Evolutionary conservation across 1,284 basidiomycete species (phyloP), one percentile per base, ranked within the genome.

Genomic region (Cutaneotrichosporon sp.): DNA sequence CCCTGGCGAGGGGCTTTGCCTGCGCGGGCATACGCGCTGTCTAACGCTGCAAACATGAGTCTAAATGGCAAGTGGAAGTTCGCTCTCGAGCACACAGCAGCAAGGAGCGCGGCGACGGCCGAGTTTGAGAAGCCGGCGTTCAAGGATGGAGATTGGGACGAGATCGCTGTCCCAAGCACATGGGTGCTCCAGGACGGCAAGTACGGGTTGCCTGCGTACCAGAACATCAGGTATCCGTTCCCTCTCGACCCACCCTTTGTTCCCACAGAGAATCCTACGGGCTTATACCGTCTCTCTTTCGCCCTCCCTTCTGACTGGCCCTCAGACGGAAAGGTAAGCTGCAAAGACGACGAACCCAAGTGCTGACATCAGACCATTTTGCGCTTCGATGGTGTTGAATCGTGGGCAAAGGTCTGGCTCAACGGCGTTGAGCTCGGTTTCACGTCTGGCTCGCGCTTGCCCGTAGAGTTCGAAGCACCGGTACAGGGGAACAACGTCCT

Each of bases 361-460:
- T 26, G 34, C 46, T 49, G 22, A 41, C 7, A 10, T 6, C 32
- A 56, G 56, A 43, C 45, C 1, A 19, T 63, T 3, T 26, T 63
- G 9, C 60, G 60, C n/a, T 63, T 61, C 22, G 62, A 63, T 38
- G 62, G 62, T 10, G 35, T 61, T 39, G 62, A 63, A 46, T 60
- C 57, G 19, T 63, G 60, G 60, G 31, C 20, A 25, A 63, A 63
- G 49, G 50, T 61, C 6, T 63, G 60, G 60, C 27, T 63, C 25
- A 63, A 63, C 42, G 62, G 62, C 14, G 16, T 2, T 9, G 49
- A 52, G 41, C 32, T 63, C 9, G 62, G 62, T 20, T 48, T 34
- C 3, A 32, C 53, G 9, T 46, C 39, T 3, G 62, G 62, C 9
- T 51, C 47, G 4, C 53, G 62, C 17, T 34, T 61, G 3, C 57